Percentiles rank a stretch among this genome's conserved stretches.
phyloP scores from a whole-genome alignment of 257 asterid species.

The Leptodermis oblonga region DNA sequence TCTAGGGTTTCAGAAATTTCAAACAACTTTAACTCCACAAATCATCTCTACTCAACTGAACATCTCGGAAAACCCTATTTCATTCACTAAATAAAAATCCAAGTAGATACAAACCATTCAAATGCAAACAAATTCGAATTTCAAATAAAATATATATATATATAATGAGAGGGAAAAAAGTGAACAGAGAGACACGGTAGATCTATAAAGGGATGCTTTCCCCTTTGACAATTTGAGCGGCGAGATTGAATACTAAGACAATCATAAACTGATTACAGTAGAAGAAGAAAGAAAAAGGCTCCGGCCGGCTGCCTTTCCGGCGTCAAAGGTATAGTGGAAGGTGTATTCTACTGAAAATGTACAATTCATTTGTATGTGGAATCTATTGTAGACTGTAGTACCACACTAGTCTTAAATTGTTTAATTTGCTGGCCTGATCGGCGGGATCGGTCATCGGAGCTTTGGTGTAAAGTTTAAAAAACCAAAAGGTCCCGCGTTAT shows the following conservation, averaged over 20 bases:
- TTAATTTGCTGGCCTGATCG: not conserved
- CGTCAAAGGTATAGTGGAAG: not conserved
- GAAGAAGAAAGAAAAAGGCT: not conserved
- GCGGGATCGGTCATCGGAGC: slow-evolving; percentile 2
- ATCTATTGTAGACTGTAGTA: too few species aligned
- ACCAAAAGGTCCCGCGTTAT: slow-evolving; percentile 6
- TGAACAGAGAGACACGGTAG: not conserved
- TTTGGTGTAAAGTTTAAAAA: not conserved
- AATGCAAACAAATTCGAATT: not conserved
- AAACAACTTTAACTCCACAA: not conserved
- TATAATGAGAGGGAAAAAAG: not conserved
- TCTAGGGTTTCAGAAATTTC: slow-evolving; percentile 5
- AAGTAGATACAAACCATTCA: not conserved
- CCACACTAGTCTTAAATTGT: not conserved
- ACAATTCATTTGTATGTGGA: not conserved
- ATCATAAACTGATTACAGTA: not conserved
- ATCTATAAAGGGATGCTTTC: not conserved
- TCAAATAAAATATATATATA: not conserved
- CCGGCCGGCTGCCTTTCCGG: not conserved
- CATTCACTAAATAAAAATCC: not conserved
- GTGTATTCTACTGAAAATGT: not conserved
- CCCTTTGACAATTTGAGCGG: not conserved
- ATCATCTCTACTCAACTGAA: not conserved
- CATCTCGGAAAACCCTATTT: not conserved
- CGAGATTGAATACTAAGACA: not conserved